phyloP scores from a whole-genome alignment of 371 early-diverging fungal species.

The Chytridium lagenaria region DNA sequence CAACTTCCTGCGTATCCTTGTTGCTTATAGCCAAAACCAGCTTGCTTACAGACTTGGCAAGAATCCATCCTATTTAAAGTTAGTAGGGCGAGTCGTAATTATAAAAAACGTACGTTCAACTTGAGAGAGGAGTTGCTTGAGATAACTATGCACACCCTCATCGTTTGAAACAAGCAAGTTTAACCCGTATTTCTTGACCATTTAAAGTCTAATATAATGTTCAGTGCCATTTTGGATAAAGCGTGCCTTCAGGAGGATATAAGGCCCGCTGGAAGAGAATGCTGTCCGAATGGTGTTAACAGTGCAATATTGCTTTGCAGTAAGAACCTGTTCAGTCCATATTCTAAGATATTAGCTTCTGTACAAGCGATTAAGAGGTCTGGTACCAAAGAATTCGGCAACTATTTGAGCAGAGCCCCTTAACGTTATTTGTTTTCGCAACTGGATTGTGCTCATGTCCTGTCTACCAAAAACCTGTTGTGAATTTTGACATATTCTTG shows the following conservation, averaged over 20 bases:
- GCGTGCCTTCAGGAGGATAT: slow-evolving; percentile 73
- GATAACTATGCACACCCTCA: slow-evolving; percentile 72
- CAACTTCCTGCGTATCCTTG: slow-evolving; percentile 75
- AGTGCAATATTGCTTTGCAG: no score
- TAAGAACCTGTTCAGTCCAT: no score
- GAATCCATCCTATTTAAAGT: slow-evolving; percentile 66
- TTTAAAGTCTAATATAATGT: slow-evolving; percentile 81
- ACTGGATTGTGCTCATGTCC: slow-evolving; percentile 1
- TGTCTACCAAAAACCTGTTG: neutral
- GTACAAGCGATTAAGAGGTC: no score
- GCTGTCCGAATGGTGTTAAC: no score
- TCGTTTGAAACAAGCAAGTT: slow-evolving; percentile 68
- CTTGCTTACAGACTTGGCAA: slow-evolving; percentile 68
- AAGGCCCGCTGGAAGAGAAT: slow-evolving; percentile 90
- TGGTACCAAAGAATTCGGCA: slow-evolving; percentile 87
- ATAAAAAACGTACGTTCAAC: slow-evolving; percentile 64
- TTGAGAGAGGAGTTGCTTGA: slow-evolving; percentile 76
- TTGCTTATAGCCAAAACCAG: slow-evolving; percentile 84
- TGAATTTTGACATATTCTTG: no score
- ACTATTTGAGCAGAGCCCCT: slow-evolving; percentile 80
- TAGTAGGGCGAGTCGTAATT: neutral
- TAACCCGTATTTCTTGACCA: slow-evolving; percentile 81
- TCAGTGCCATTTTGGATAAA: neutral
- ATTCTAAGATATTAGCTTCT: no score
- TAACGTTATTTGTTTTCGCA: slow-evolving; percentile 64